Percentiles rank a stretch among this genome's conserved stretches.
Conservation (phyloP, 129 eudicot genomes). For the Smallanthus sonchifolius region DNA sequence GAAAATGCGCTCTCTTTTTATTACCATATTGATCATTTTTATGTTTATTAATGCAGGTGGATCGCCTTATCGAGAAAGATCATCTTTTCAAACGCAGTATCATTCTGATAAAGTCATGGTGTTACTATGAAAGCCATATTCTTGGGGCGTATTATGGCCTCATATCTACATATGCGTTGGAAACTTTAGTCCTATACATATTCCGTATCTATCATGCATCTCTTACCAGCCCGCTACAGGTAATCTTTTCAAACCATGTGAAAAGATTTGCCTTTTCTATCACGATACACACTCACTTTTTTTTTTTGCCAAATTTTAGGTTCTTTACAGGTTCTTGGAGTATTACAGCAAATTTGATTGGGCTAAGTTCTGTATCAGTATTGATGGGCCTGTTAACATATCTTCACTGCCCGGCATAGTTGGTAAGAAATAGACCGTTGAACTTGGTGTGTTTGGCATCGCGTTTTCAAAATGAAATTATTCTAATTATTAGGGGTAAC, state of each 20-base stretch:
- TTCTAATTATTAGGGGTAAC: background rate
- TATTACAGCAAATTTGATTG: slow-evolving; percentile 77
- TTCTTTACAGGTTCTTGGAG: slow-evolving; percentile 64
- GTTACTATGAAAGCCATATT: slow-evolving; percentile 77
- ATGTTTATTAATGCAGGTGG: slow-evolving; percentile 48
- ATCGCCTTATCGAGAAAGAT: slow-evolving; percentile 59
- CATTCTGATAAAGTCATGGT: slow-evolving; percentile 81
- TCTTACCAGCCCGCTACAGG: slow-evolving; percentile 63
- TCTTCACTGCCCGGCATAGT: slow-evolving; percentile 50
- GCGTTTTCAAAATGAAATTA: background rate
- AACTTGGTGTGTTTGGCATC: slow-evolving; percentile 1
- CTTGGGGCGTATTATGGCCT: slow-evolving; percentile 85
- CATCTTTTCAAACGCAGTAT: slow-evolving; percentile 90
- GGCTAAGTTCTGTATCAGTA: slow-evolving; percentile 58
- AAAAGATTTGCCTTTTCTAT: background rate
- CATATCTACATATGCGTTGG: slow-evolving; percentile 89
- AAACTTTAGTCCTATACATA: slow-evolving; percentile 61
- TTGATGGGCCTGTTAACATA: slow-evolving; percentile 59
- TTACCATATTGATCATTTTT: background rate
- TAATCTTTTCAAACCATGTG: slow-evolving; percentile 21
- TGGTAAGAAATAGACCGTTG: slow-evolving; percentile 41
- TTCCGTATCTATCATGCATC: slow-evolving; percentile 55
- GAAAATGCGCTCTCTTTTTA: background rate
- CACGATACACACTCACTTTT: background rate
- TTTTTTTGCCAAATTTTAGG: slow-evolving; percentile 37